Percentiles rank a stretch among this genome's conserved stretches.
Conservation (phyloP, 2,329 filamentous ascomycete species). For the Raffaelea albimanens region DNA sequence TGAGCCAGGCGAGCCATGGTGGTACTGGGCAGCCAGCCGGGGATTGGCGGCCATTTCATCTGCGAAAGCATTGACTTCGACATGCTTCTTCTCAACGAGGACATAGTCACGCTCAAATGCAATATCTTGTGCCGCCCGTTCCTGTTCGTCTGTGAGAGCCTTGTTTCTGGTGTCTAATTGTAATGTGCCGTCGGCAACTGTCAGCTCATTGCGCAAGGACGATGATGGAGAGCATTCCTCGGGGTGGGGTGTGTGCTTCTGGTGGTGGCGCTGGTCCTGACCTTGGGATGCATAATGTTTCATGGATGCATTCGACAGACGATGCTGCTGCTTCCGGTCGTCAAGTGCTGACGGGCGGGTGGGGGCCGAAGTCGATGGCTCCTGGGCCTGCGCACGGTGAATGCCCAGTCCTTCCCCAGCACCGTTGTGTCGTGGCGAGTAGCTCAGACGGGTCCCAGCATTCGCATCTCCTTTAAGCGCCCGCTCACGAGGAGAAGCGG, state of each 20-base stretch:
- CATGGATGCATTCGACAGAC: conserved; percentile 29
- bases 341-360: conserved; percentile 26
- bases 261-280: no score
- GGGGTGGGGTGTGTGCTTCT: conserved; percentile 12
- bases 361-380: conserved; percentile 40
- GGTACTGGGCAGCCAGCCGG: conserved; percentile 41
- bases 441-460: conserved; percentile 21
- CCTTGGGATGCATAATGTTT: no score
- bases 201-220: conserved; percentile 24
- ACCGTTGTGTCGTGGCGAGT: conserved; percentile 37
- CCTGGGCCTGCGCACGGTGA: conserved; percentile 33
- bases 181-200: conserved; percentile 4
- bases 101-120: conserved; percentile 92
- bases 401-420: conserved; percentile 41
- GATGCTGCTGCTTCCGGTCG: conserved; percentile 29
- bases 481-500: conserved; percentile 8
- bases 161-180: conserved; percentile 9
- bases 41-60: conserved; percentile 87
- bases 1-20: conserved; percentile 17
- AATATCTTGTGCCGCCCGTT: conserved; percentile 73
- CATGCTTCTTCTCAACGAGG: conserved; percentile 85
- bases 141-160: conserved; percentile 28
- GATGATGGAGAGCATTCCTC: conserved; percentile 24
- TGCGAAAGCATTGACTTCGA: conserved; percentile 94
- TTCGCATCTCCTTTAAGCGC: not conserved